phyloP scores from a whole-genome alignment of 129 eudicot genomes.

The Tagetes patula region DNA sequence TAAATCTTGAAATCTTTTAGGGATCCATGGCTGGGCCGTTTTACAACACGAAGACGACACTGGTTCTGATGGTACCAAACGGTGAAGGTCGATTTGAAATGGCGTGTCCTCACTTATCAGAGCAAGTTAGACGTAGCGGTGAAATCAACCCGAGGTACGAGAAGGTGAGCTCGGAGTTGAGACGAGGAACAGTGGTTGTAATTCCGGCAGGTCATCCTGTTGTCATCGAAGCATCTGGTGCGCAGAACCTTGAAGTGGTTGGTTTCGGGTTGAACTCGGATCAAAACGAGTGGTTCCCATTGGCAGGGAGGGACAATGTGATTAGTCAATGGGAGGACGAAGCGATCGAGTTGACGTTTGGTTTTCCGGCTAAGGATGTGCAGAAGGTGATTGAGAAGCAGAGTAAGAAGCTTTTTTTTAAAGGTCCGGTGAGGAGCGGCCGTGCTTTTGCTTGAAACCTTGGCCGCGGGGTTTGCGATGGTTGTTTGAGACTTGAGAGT shows the following conservation, averaged over 20 bases:
- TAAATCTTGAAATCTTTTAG: slow-evolving; percentile 15
- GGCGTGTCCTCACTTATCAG: slow-evolving; percentile 62
- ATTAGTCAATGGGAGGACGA: slow-evolving; percentile 50
- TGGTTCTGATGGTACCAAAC: slow-evolving; percentile 34
- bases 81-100: slow-evolving; percentile 65
- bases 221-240: slow-evolving; percentile 45
- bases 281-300: slow-evolving; percentile 39
- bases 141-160: slow-evolving; percentile 37
- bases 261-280: slow-evolving; percentile 54
- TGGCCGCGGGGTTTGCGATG: neutral
- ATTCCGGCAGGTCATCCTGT: slow-evolving; percentile 77
- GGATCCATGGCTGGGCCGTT: slow-evolving; percentile 57
- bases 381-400: slow-evolving; percentile 48
- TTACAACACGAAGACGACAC: slow-evolving; percentile 53
- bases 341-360: slow-evolving; percentile 64
- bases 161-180: slow-evolving; percentile 43
- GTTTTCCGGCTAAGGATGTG: slow-evolving; percentile 44
- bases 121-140: slow-evolving; percentile 16
- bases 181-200: slow-evolving; percentile 51
- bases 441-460: slow-evolving; percentile 21
- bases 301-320: slow-evolving; percentile 63
- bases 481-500: slow-evolving; percentile 10
- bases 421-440: slow-evolving; percentile 50
- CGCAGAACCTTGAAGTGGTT: slow-evolving; percentile 51
- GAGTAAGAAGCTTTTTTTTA: slow-evolving; percentile 47